A percentile compares a stretch with the other conserved stretches of the same genome.
These are phyloP conservation scores for Talaromyces amestolkiae DNA, from an alignment of 2,329 filamentous ascomycete species.

Conservation along the genomic window DNA sequence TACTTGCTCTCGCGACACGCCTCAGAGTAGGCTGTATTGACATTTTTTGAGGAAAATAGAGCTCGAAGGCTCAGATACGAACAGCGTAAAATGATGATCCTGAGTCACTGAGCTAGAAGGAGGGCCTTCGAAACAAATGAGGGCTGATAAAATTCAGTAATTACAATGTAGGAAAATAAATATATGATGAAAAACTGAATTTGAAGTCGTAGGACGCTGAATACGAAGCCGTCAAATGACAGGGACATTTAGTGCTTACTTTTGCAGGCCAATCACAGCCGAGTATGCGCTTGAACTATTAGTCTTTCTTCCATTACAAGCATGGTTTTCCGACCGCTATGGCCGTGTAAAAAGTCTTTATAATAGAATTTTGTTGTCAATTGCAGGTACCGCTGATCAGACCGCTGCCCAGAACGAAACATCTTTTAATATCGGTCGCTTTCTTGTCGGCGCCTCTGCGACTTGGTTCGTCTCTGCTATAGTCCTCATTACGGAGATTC, in stretches of 20 bases:
- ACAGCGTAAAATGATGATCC: too few species aligned
- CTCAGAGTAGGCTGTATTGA: conserved; percentile 4
- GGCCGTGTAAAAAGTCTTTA: too few species aligned
- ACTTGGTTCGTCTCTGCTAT: too few species aligned
- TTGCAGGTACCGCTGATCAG: too few species aligned
- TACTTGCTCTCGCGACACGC: background rate
- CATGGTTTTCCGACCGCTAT: too few species aligned
- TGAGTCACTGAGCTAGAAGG: background rate
- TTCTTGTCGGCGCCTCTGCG: too few species aligned
- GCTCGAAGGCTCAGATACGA: background rate
- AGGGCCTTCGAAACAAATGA: background rate
- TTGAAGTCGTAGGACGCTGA: background rate
- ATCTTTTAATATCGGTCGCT: too few species aligned
- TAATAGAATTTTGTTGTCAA: too few species aligned
- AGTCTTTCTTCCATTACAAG: too few species aligned
- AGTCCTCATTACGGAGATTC: too few species aligned
- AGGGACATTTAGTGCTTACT: background rate
- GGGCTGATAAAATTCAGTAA: background rate
- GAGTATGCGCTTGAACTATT: background rate
- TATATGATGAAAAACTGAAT: background rate
- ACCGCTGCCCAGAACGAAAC: too few species aligned
- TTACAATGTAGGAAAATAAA: background rate
- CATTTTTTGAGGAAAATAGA: background rate
- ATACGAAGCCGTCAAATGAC: background rate
- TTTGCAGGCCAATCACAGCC: background rate